phyloP scores from a whole-genome alignment of 2,329 filamentous ascomycete genomes.

The Raffaelea deltoideospora region DNA sequence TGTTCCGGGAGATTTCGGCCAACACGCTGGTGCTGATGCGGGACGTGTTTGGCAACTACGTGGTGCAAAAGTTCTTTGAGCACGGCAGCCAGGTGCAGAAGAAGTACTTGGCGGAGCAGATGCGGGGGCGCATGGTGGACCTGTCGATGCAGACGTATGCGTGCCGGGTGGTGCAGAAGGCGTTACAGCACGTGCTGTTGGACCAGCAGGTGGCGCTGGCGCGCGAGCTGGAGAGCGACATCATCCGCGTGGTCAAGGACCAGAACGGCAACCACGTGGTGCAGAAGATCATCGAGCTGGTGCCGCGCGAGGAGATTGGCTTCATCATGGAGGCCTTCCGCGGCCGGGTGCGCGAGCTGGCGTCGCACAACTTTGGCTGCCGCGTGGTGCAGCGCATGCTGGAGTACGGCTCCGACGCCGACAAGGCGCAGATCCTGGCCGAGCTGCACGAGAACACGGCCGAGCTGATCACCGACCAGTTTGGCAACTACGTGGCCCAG shows the following conservation, averaged over 20 bases:
- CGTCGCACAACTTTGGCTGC: constrained; percentile 74
- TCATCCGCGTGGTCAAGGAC: constrained; percentile 67
- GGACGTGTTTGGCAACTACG: constrained; percentile 95
- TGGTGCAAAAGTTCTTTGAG: constrained; percentile 95
- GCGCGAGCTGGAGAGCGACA: constrained; percentile 63
- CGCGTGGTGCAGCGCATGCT: constrained; percentile 86
- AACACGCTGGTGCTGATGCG: constrained; percentile 85
- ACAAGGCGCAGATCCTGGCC: constrained; percentile 56
- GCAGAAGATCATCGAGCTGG: constrained; percentile 77
- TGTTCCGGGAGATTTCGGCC: constrained; percentile 74
- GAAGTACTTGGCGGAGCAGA: constrained; percentile 66
- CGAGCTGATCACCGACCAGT: constrained; percentile 69
- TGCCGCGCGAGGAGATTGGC: constrained; percentile 62
- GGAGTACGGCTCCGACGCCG: constrained; percentile 60
- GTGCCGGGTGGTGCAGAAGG: constrained; percentile 93
- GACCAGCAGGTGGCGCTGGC: constrained; percentile 51
- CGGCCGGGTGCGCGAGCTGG: constrained; percentile 57
- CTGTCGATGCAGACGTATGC: constrained; percentile 83
- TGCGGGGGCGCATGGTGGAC: constrained; percentile 70
- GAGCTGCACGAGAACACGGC: constrained; percentile 64
- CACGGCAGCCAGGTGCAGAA: constrained; percentile 92
- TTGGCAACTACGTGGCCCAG: constrained; percentile 92
- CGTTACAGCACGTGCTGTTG: constrained; percentile 77
- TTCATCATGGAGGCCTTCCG: constrained; percentile 75
- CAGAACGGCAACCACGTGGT: constrained; percentile 94